Percentiles rank a stretch among this genome's conserved stretches.
Evolutionary conservation across 1,284 basidiomycete genomes (phyloP).

Genomic region (Lignosus rhinocerotis): DNA sequence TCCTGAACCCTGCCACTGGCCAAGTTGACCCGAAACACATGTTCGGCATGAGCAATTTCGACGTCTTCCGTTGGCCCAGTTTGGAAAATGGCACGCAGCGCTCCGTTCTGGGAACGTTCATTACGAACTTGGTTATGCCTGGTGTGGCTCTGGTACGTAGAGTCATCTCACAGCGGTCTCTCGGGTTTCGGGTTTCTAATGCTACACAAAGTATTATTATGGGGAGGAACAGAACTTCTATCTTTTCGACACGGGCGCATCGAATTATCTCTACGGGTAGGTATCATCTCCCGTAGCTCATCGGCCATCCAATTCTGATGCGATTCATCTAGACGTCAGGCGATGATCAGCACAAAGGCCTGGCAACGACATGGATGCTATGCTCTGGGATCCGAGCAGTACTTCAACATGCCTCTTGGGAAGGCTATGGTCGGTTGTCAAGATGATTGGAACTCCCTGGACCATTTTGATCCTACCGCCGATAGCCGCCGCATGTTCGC

Average conservation of each 20-base stretch:
- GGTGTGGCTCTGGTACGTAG: constrained; percentile 74
- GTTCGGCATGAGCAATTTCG: constrained; percentile 90
- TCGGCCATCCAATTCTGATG: not conserved
- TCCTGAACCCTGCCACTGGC: constrained; percentile 72
- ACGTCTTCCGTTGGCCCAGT: constrained; percentile 90
- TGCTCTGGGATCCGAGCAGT: constrained; percentile 83
- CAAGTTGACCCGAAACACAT: constrained; percentile 81
- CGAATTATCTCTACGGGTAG: constrained; percentile 86
- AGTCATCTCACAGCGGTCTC: not conserved
- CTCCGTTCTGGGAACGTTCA: constrained; percentile 74
- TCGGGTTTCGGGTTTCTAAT: not conserved
- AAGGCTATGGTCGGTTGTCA: constrained; percentile 77
- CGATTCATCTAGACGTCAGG: constrained; percentile 67
- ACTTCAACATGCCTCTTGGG: constrained; percentile 87
- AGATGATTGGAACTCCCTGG: constrained; percentile 87
- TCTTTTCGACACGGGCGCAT: constrained; percentile 78
- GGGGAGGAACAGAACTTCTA: constrained; percentile 91
- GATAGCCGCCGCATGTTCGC: constrained; percentile 72
- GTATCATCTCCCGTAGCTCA: constrained; percentile 24
- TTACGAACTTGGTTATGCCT: constrained; percentile 81
- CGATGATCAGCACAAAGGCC: constrained; percentile 81
- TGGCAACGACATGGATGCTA: constrained; percentile 95
- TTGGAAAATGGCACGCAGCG: constrained; percentile 80
- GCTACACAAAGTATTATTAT: constrained; percentile 61
- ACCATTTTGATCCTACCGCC: constrained; percentile 90